Conservation (phyloP, 306 rosid species). For the Myrica gale region DNA sequence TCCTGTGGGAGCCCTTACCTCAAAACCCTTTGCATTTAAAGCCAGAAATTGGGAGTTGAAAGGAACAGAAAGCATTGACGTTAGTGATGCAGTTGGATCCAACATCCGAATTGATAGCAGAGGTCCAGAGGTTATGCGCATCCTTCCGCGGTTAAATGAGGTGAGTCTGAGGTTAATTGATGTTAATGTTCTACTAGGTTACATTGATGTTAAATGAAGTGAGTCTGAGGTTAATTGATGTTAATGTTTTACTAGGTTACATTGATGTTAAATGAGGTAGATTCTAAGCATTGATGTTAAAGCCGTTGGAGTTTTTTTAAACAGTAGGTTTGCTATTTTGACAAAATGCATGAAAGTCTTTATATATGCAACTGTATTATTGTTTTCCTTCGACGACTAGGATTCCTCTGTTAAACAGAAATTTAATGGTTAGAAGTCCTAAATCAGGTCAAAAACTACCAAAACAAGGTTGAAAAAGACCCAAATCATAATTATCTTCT, state of each 20-base stretch:
- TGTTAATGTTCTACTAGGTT: no score
- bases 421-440: no score
- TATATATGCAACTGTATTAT: no score
- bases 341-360: no score
- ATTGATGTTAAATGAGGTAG: slow-evolving; percentile 13
- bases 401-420: no score
- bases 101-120: slow-evolving; percentile 96
- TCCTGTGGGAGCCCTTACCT: slow-evolving; percentile 96
- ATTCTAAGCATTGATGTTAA: slow-evolving; percentile 7
- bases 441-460: no score
- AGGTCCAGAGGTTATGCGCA: slow-evolving; percentile 97
- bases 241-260: no score
- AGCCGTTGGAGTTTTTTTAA: no score
- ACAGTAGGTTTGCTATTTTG: no score
- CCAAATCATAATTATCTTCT: no score
- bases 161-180: slow-evolving; percentile 4
- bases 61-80: slow-evolving; percentile 92
- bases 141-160: slow-evolving; percentile 92
- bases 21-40: slow-evolving; percentile 99
- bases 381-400: no score
- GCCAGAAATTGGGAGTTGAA: slow-evolving; percentile 98
- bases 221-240: slow-evolving; percentile 15
- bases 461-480: no score
- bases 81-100: slow-evolving; percentile 98
- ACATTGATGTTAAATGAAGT: not conserved